Evolutionary conservation across 2,329 filamentous ascomycete genomes (phyloP).

Genomic region (Fusarium odoratissimum): DNA sequence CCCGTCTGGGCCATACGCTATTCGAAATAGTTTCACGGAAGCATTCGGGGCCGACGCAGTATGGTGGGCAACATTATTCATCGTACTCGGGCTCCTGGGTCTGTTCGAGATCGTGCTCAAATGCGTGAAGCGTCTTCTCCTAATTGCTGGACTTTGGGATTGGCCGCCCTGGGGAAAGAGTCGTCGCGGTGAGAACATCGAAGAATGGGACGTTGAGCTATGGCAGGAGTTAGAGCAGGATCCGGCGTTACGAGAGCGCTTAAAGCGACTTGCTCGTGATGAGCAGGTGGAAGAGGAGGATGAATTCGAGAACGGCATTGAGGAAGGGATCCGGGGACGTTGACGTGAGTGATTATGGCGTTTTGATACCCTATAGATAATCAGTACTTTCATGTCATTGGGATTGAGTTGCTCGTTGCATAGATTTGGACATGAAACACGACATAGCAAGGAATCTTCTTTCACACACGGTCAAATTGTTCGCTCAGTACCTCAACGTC

Average conservation of each 20-base stretch:
- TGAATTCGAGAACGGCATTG: constrained; percentile 35
- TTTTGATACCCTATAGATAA: constrained; percentile 44
- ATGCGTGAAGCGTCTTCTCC: constrained; percentile 58
- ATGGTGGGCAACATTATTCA: constrained; percentile 80
- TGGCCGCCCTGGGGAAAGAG: constrained; percentile 57
- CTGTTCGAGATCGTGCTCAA: constrained; percentile 74
- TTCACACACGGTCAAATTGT: neutral
- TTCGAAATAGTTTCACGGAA: constrained; percentile 72
- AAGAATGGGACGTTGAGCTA: constrained; percentile 65
- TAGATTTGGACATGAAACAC: constrained; percentile 20
- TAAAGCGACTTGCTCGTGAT: constrained; percentile 56
- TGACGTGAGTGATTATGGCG: constrained; percentile 21
- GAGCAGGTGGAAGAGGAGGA: constrained; percentile 45
- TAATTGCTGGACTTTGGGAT: constrained; percentile 60
- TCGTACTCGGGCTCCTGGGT: constrained; percentile 70
- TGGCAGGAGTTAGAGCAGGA: constrained; percentile 71
- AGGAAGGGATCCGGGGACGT: constrained; percentile 28
- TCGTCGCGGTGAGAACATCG: constrained; percentile 52
- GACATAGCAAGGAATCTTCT: constrained; percentile 9
- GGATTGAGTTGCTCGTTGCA: neutral
- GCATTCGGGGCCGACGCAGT: constrained; percentile 74
- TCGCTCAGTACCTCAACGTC: constrained; percentile 3
- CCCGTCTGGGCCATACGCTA: constrained; percentile 70
- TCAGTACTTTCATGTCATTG: constrained; percentile 16
- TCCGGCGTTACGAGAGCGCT: constrained; percentile 54